These are phyloP conservation scores for Francoa sonchifolia DNA, from an alignment of 441 rosid species.

Conservation along the genomic window DNA sequence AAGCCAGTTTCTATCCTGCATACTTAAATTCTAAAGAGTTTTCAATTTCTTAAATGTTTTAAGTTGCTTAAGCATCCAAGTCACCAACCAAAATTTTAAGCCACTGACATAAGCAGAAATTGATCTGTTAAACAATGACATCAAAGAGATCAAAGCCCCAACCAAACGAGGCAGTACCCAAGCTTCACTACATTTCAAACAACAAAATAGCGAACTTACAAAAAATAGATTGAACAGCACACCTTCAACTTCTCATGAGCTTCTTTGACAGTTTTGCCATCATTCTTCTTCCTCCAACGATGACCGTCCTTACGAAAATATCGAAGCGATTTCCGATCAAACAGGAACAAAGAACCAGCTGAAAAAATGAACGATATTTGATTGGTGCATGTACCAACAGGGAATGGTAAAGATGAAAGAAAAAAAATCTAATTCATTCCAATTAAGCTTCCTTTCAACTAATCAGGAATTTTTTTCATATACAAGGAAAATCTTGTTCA, in stretches of 20 bases:
- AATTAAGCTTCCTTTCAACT: too few species aligned
- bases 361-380: slow-evolving; percentile 14
- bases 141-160: not conserved
- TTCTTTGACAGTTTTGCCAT: slow-evolving; percentile 66
- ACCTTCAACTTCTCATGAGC: slow-evolving; percentile 88
- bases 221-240: slow-evolving; percentile 36
- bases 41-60: not conserved
- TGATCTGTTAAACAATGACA: not conserved
- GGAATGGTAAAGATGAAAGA: not conserved
- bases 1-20: too few species aligned
- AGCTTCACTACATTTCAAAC: slow-evolving; percentile 12
- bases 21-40: too few species aligned
- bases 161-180: slow-evolving; percentile 1
- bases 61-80: not conserved
- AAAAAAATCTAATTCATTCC: too few species aligned
- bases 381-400: slow-evolving; percentile 5
- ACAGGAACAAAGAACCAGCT: slow-evolving; percentile 58
- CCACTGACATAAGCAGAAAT: not conserved
- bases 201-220: slow-evolving; percentile 24
- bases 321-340: slow-evolving; percentile 52
- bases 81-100: too few species aligned
- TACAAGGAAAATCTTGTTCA: too few species aligned
- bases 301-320: slow-evolving; percentile 72
- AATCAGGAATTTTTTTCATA: too few species aligned
- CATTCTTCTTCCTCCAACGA: slow-evolving; percentile 66